Conservation (phyloP, 2,329 filamentous ascomycete species). For the Aspergillus tubingensis region DNA sequence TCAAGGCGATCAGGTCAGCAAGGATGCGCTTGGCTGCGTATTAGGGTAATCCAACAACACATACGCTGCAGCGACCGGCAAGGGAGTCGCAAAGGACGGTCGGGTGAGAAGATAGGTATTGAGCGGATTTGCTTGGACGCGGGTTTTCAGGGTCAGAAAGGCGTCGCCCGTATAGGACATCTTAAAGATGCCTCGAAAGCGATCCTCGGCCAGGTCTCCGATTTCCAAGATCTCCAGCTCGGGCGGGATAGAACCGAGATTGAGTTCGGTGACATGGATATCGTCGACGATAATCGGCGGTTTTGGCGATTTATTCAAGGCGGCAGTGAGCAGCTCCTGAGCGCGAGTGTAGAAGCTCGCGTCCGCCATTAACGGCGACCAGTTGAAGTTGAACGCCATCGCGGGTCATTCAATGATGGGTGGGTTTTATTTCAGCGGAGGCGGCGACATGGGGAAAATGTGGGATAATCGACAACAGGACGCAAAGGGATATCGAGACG, state of each 20-base stretch:
- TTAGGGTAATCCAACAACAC: conserved; percentile 24
- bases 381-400: conserved; percentile 99
- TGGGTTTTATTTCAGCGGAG: conserved; percentile 9
- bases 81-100: conserved; percentile 87
- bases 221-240: conserved; percentile 97
- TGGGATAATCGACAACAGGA: neutral
- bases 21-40: neutral
- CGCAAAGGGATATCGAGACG: conserved; percentile 7
- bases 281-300: conserved; percentile 99
- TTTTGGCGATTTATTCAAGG: conserved; percentile 96
- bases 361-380: conserved; percentile 97
- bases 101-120: conserved; percentile 94
- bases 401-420: conserved; percentile 31
- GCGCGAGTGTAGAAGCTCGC: conserved; percentile 86
- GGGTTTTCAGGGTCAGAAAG: conserved; percentile 89
- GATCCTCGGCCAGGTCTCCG: conserved; percentile 93
- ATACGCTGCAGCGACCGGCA: conserved; percentile 80
- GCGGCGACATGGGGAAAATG: conserved; percentile 6
- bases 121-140: conserved; percentile 95
- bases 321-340: conserved; percentile 89
- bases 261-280: conserved; percentile 96
- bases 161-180: conserved; percentile 98
- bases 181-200: conserved; percentile 97
- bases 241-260: conserved; percentile 89
- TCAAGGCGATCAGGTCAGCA: conserved; percentile 10